These are phyloP conservation scores for Dactylorhiza incarnata DNA, from an alignment of 106 monocot genomes.

Conservation along the genomic window DNA sequence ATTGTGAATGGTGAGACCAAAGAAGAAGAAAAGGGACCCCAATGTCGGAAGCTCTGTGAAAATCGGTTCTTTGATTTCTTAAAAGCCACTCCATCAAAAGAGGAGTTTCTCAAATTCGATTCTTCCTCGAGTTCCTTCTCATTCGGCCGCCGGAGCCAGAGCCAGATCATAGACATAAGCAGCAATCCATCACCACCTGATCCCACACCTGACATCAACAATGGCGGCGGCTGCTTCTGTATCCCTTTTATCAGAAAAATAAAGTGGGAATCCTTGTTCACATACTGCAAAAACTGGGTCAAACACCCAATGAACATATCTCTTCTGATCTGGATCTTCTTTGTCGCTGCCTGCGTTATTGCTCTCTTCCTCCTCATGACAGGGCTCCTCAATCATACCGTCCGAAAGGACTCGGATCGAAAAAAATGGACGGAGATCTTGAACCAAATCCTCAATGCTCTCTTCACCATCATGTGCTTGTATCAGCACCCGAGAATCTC, in stretches of 20 bases:
- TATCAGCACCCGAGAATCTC: slow-evolving; percentile 38
- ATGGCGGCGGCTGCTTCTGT: not conserved
- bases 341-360: slow-evolving; percentile 30
- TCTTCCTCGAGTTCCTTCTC: not conserved
- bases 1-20: slow-evolving; percentile 4
- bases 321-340: slow-evolving; percentile 27
- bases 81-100: slow-evolving; percentile 32
- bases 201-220: not conserved
- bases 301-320: slow-evolving; percentile 37
- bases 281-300: slow-evolving; percentile 28
- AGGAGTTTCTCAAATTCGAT: slow-evolving; percentile 21
- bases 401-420: not conserved
- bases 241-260: slow-evolving; percentile 19
- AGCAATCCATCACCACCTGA: not conserved
- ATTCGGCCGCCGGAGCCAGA: not conserved
- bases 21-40: slow-evolving; percentile 3
- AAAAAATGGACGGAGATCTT: slow-evolving; percentile 34
- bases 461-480: slow-evolving; percentile 46
- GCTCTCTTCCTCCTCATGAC: slow-evolving; percentile 22
- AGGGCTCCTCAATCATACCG: slow-evolving; percentile 11
- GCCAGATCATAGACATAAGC: not conserved
- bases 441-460: slow-evolving; percentile 45
- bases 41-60: not conserved
- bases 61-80: slow-evolving; percentile 37
- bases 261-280: slow-evolving; percentile 22